These are phyloP conservation scores for Neurospora tetraspora DNA, from an alignment of 495 filamentous ascomycete genomes.

Conservation along the genomic window DNA sequence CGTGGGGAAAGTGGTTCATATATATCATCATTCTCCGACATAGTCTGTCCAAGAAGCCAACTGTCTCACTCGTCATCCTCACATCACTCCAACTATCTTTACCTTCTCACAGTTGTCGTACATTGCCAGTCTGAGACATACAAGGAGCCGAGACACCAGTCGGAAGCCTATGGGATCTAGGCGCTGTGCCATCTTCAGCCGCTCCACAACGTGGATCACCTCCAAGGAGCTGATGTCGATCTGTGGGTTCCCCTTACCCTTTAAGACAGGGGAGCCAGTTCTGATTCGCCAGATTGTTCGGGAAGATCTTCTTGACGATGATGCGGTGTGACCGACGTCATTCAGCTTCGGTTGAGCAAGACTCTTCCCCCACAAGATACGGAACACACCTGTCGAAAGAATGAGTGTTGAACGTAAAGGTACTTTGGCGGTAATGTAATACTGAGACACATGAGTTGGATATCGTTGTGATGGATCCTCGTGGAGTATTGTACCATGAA, in stretches of 20 bases:
- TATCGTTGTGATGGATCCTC: background rate
- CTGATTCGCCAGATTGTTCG: background rate
- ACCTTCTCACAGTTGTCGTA: background rate
- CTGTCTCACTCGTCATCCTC: background rate
- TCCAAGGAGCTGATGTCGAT: background rate
- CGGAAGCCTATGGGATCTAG: background rate
- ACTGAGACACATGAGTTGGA: background rate
- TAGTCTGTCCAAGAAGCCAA: background rate
- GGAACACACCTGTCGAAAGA: background rate
- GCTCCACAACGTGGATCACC: background rate
- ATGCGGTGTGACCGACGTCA: background rate
- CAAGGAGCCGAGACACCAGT: background rate
- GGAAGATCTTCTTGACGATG: background rate
- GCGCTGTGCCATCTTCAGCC: background rate
- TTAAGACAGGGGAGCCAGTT: background rate
- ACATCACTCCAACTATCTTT: background rate
- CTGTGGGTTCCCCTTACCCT: background rate
- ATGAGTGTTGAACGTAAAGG: background rate
- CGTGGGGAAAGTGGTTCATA: background rate
- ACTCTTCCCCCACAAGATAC: background rate
- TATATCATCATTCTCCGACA: background rate
- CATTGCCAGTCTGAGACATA: background rate
- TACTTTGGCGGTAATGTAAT: background rate
- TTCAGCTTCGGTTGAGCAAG: background rate
- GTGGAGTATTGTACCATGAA: too few relatives aligned